Base-by-base conservation (phyloP, 208 protist genomes). In the Acanthamoeba healyi region DNA sequence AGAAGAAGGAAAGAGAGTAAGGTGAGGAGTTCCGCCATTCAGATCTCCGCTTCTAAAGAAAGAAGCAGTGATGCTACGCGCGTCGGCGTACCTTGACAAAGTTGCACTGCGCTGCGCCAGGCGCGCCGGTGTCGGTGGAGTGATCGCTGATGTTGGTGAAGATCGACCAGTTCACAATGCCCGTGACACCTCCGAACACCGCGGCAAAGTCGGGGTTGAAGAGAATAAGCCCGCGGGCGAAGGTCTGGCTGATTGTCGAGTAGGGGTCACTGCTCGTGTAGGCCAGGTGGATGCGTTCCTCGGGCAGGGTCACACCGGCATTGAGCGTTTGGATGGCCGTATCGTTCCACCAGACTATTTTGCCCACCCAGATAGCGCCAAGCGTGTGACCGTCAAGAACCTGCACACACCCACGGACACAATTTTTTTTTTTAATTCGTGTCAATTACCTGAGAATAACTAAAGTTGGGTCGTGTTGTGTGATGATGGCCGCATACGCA, bases 241-340 rank as follows among this genome's bases (percentile, higher is more conserved):
- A 84, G 19, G 56, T 9, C 74, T 84, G 74, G n/a, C 42, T 58
- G 22, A 84, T 84, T 17, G 74, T 84, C 42, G 44, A 84, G 17
- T 38, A 84, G 74, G 74, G 74, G 42, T 84, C 74, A 22, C n/a
- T 84, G 42, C n/a, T 36, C 9, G 74, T 84, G 74, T 84, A 56
- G 42, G 42, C 74, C 38, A 84, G 74, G 5, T 34, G 74, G 74
- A 84, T 84, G 74, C 10, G 74, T 24, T 84, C 26, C 5, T 17
- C 36, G 10, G 74, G 74, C 74, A 84, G 38, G 26, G 42, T 49
- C 10, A 56, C 26, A 42, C 17, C n/a, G 26, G 74, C 42, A 56
- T 84, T 84, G 42, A 84, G 42, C n/a, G 17, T 84, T 2, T 3
- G 0, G 74, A 84, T 84, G 12, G 74, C 74, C 38, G 74, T 10